Evolutionary conservation across 108 stramenopile genomes (phyloP).

Genomic region (Nitzschia inconspicua): DNA sequence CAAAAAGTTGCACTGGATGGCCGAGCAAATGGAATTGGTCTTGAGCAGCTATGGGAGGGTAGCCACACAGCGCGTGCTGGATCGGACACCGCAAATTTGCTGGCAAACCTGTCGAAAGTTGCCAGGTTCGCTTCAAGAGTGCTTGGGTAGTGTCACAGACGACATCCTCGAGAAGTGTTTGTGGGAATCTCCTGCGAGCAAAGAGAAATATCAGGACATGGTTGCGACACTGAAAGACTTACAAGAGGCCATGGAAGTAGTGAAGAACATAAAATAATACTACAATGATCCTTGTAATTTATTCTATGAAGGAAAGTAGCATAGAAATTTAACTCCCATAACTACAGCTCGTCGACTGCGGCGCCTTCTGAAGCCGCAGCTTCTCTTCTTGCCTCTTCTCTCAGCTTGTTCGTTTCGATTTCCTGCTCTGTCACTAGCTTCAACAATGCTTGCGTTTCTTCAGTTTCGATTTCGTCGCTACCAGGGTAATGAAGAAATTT

Average conservation of each 20-base stretch:
- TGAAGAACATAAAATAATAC: slow-evolving; percentile 6
- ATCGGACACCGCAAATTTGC: slow-evolving; percentile 72
- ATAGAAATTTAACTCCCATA: too few species aligned
- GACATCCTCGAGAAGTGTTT: slow-evolving; percentile 19
- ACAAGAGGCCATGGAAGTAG: slow-evolving; percentile 22
- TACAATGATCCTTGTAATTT: not conserved
- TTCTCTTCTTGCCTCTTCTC: too few species aligned
- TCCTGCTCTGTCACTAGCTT: not conserved
- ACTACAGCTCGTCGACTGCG: too few species aligned
- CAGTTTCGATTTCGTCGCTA: slow-evolving; percentile 5
- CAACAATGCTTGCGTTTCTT: not conserved
- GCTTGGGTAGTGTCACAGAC: slow-evolving; percentile 28
- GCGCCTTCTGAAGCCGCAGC: too few species aligned
- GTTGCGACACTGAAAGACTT: slow-evolving; percentile 21
- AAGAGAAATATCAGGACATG: slow-evolving; percentile 16
- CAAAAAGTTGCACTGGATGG: slow-evolving; percentile 52
- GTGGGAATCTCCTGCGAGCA: slow-evolving; percentile 16
- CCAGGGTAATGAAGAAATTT: slow-evolving; percentile 7
- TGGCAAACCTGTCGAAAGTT: slow-evolving; percentile 45
- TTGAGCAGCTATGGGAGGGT: slow-evolving; percentile 57
- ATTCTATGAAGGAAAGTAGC: too few species aligned
- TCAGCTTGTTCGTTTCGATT: too few species aligned
- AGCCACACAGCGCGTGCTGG: slow-evolving; percentile 61
- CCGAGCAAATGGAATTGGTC: slow-evolving; percentile 68
- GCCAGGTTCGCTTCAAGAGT: slow-evolving; percentile 14